Conservation (phyloP, 768 basidiomycete genomes). For the Butyriboletus loyo region DNA sequence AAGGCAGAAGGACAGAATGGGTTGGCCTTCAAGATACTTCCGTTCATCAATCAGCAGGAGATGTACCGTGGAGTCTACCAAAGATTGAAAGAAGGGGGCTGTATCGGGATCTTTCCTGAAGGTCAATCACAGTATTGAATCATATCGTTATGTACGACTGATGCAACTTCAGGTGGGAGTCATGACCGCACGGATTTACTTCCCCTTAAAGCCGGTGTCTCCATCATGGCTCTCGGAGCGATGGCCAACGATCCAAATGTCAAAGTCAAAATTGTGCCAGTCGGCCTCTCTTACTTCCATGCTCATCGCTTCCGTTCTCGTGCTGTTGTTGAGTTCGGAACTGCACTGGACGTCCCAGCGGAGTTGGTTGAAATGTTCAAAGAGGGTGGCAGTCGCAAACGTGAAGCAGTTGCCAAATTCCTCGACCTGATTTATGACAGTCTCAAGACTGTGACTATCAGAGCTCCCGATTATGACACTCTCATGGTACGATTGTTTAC, state of each 20-base stretch:
- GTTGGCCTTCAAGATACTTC: constrained; percentile 76
- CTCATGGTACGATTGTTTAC: constrained; percentile 70
- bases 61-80: constrained; percentile 96
- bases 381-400: constrained; percentile 80
- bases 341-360: constrained; percentile 85
- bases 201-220: constrained; percentile 95
- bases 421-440: constrained; percentile 90
- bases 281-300: constrained; percentile 74
- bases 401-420: constrained; percentile 86
- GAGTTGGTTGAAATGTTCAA: constrained; percentile 90
- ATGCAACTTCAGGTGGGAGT: constrained; percentile 72
- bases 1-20: constrained; percentile 56
- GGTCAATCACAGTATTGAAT: constrained; percentile 46
- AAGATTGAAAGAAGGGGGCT: constrained; percentile 77
- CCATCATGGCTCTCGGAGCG: constrained; percentile 96
- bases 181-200: constrained; percentile 96
- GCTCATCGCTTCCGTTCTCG: constrained; percentile 89
- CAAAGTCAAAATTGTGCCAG: constrained; percentile 89
- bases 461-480: constrained; percentile 96
- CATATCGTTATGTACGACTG: neutral
- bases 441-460: constrained; percentile 92
- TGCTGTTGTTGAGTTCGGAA: constrained; percentile 95
- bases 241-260: constrained; percentile 89
- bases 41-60: constrained; percentile 88
- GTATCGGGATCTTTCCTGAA: constrained; percentile 98